These are phyloP conservation scores for Umbilicus rupestris DNA, from an alignment of 164 flowering plant species.

Conservation along the genomic window DNA sequence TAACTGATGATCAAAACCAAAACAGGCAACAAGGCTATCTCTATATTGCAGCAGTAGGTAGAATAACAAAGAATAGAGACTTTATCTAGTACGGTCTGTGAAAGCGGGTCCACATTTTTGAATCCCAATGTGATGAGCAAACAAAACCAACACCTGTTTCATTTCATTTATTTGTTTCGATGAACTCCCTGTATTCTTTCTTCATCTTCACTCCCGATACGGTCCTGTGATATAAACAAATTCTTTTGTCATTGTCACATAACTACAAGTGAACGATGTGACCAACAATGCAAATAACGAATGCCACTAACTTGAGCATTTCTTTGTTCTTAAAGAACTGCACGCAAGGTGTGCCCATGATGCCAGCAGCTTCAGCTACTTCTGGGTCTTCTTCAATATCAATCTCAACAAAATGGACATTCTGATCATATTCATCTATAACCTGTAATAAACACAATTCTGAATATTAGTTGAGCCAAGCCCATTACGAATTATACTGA, in stretches of 20 bases:
- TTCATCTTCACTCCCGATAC: slow-evolving; percentile 97
- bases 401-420: slow-evolving; percentile 93
- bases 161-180: slow-evolving; percentile 70
- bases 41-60: not conserved
- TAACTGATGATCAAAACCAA: not conserved
- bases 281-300: not conserved
- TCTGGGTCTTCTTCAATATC: slow-evolving; percentile 97
- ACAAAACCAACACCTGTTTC: slow-evolving; percentile 16
- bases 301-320: slow-evolving; percentile 55
- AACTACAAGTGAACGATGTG: not conserved
- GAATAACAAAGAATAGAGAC: not conserved
- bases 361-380: slow-evolving; percentile 92
- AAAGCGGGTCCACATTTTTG: slow-evolving; percentile 7
- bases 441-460: slow-evolving; percentile 37
- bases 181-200: slow-evolving; percentile 87
- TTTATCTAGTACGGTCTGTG: not conserved
- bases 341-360: slow-evolving; percentile 99
- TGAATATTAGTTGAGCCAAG: not conserved
- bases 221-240: slow-evolving; percentile 45
- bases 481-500: not conserved
- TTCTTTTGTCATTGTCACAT: not conserved
- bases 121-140: slow-evolving; percentile 17
- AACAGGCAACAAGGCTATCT: not conserved
- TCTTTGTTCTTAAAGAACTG: slow-evolving; percentile 96
- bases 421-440: slow-evolving; percentile 80